Base-by-base conservation (phyloP, 179 eudicot species). In the Drosera spatulata region DNA sequence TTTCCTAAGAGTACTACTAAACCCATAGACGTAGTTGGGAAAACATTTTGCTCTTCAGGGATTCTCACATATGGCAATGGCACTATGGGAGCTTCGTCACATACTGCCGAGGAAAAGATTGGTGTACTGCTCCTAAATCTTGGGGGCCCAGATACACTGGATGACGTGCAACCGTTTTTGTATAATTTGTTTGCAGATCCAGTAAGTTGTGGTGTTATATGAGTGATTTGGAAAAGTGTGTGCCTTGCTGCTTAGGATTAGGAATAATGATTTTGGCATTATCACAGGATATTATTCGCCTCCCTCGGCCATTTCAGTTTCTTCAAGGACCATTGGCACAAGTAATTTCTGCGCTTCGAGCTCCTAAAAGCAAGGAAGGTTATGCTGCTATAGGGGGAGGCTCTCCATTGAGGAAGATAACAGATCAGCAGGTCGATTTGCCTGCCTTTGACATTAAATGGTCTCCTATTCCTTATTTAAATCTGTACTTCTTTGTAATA, bases 361-460 rank as follows among this genome's bases (percentile, higher is more conserved):
- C 98, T 61, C 86, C 96, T 68, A 91, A 88, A 73, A 88, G 96
- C 74, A 86, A 84, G 73, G 98, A 88, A 82, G 98, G 88, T 8
- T 91, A 91, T 78, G 98, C 98, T 79, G 70, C 98, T 47, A 91
- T 91, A 39, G 98, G 98, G 64, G 98, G 98, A 51, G 98, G 98
- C 41, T 91, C 98, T 11, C 98, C 98, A 52, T 68, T 91, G 72
- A 77, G 98, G 63, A 91, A 80, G 72, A 91, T 88, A 67, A 91
- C 98, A 11, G 77, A 86, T 77, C 95, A 91, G 59, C 98, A 91
- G 89, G 98, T 86, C 66, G 66, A 33, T 12, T n/a, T 50, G 53
- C 47, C 42, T 46, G 2, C 12, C 10, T 37, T 56, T 4, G 4
- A 5, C 45, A 44, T 59, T 45, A n/a, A 15, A 38, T 14, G 1